Evolutionary conservation across 768 basidiomycete genomes (phyloP), one percentile per base, ranked within the genome.

Genomic region (Lactifluus piperatus): DNA sequence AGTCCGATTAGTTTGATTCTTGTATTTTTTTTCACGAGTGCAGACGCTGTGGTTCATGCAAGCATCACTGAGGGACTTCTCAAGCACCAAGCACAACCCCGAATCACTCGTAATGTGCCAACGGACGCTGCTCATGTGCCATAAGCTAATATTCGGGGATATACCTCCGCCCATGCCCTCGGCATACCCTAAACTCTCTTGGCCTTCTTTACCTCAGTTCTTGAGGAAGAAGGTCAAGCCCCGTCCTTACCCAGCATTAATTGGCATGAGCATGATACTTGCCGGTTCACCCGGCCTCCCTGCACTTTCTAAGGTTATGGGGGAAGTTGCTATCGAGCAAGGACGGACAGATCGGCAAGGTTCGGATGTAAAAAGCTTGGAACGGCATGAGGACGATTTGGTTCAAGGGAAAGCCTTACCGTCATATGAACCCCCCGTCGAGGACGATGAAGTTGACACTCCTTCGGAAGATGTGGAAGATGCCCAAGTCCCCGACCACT

Each of bases 11-110:
- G 54, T 61, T 59, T 58, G 53, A 69, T 63, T 48, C 36, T 60
- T 45, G 20, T 30, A 63, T 41, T 44, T 60, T 54, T 37, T 55
- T 24, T 22, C 53, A 50, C 55, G 45, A 45, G 41, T 54, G 64
- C 56, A 94, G 93, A 97, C 97, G 0, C 74, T 99, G 46, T 98
- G 95, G 94, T 97, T 94, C 73, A 94, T 98, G 88, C 97, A 98
- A 81, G 91, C 95, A 16, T 84, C 89, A 27, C 77, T 99, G 20
- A 83, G 82, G 57, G 97, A 99, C 71, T 77, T 97, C 8, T 80
- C 85, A 0, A 66, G 72, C 46, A 62, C 66, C 37, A 77, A 75
- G 14, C 79, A 83, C 52, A 80, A 83, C 49, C 85, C 91, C 3
- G 80, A 75, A 44, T 91, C 93, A 0, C 97, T 97, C 73, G 75